Evolutionary conservation across 441 rosid genomes (phyloP), one percentile per base, ranked within the genome.

Genomic region (Gossypium gossypioides): DNA sequence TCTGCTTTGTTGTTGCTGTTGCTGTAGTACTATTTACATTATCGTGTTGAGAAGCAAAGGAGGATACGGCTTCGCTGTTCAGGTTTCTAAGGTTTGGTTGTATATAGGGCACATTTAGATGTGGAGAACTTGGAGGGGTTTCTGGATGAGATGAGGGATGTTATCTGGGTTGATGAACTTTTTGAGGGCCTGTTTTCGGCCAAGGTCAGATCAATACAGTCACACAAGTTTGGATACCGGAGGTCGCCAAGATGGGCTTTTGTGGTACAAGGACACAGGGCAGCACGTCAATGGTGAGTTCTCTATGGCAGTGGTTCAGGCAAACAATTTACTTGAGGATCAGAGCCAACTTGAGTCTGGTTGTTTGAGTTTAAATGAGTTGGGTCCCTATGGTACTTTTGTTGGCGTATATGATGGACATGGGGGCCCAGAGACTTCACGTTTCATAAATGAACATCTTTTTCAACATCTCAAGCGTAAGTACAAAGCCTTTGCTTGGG

Each of bases 261-360:
- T 91, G 52, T 94, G 98, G 98, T 94, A 83, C 84, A 85, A 87
- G 82, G 98, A 94, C 81, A 72, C 62, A 6, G 98, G 96, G 52
- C 97, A 92, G 19, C 97, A 91, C 79, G 74, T 83, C 6, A 83
- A 19, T 78, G 98, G 98, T 75, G 97, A 94, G 70, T 94, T 92
- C 82, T 94, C 98, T 0, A 94, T 94, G 98, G 97, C 98, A 4
- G 98, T 94, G 19, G 92, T 94, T 51, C 98, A 94, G 84, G 98
- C 97, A 75, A 93, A 91, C 74, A 93, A 80, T 83, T 86, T 94
- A 71, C 96, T 91, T 3, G 98, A 94, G 88, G 98, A 94, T 82
- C 98, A 94, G 77, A 89, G 97, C 82, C 98, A 94, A 88, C 67
- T 94, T 54, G 98, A 91, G 84, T 94, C 97, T 2, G 97, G 96